Percentiles rank a stretch among this genome's conserved stretches.
These are phyloP conservation scores for Fusarium sp. DNA, from an alignment of 2,329 filamentous ascomycete genomes.

Conservation along the genomic window DNA sequence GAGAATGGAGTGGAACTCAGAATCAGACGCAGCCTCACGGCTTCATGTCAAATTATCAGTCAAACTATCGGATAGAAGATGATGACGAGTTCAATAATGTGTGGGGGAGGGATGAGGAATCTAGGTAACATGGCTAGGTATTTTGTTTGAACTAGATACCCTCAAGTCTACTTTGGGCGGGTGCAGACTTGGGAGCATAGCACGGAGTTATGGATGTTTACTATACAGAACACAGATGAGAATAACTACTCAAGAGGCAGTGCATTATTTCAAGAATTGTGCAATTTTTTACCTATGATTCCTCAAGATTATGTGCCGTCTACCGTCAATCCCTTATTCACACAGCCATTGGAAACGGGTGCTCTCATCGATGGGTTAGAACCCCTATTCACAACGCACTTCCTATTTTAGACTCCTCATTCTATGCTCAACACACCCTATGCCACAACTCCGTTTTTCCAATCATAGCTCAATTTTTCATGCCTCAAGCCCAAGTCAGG, in stretches of 20 bases:
- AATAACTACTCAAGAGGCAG: conserved; percentile 10
- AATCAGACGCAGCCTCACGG: conserved; percentile 26
- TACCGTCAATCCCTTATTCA: no score
- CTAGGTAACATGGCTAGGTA: conserved; percentile 26
- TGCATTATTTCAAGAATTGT: not conserved
- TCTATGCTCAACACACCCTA: conserved; percentile 5
- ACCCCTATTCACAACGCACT: not conserved
- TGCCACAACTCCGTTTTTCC: conserved; percentile 3
- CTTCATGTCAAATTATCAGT: conserved; percentile 38
- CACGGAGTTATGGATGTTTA: conserved; percentile 44
- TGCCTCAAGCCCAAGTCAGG: conserved; percentile 47
- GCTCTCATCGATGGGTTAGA: not conserved
- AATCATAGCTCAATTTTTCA: not conserved
- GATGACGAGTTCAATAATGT: conserved; percentile 57
- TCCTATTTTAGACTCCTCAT: conserved; percentile 4
- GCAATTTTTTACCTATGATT: not conserved
- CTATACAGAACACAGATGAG: not conserved
- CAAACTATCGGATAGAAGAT: conserved; percentile 47
- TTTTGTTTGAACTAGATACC: conserved; percentile 33
- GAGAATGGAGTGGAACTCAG: conserved; percentile 7
- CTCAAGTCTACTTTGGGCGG: conserved; percentile 15
- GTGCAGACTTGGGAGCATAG: conserved; percentile 33
- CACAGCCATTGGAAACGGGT: not conserved
- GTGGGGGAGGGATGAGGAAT: conserved; percentile 49
- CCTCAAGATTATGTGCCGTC: not conserved